phyloP scores from a whole-genome alignment of 208 protist genomes.

The Zelonia costaricensis region DNA sequence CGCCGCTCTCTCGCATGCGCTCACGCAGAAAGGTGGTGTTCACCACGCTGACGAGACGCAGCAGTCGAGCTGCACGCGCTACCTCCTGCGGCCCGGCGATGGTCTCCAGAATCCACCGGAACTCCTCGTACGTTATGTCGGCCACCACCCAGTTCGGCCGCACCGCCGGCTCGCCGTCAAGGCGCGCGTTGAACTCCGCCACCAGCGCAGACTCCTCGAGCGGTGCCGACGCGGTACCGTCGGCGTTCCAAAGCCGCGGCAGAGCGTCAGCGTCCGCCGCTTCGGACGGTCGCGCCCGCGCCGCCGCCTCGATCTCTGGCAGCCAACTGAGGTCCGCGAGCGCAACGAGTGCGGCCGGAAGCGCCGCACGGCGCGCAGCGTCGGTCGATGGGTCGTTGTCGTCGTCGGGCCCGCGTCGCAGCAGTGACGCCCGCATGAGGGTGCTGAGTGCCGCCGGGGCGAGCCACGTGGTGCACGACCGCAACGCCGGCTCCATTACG shows the following conservation, averaged over 20 bases:
- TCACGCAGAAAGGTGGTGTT: conserved; percentile 30
- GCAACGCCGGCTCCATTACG: conserved; percentile 45
- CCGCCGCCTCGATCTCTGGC: background rate
- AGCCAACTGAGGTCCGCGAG: conserved; percentile 13
- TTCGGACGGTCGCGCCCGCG: background rate
- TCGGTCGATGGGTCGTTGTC: background rate
- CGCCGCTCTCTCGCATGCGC: conserved; percentile 1
- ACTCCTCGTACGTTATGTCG: conserved; percentile 68
- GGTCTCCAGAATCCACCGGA: conserved; percentile 77
- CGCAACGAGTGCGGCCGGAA: conserved; percentile 2
- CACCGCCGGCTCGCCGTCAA: background rate
- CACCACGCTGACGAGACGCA: conserved; percentile 47
- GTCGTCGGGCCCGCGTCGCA: background rate
- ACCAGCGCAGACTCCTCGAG: conserved; percentile 16
- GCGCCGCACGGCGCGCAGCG: background rate
- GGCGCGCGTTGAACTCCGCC: background rate
- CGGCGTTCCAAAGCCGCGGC: background rate
- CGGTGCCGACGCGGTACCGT: background rate
- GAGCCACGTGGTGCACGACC: conserved; percentile 33
- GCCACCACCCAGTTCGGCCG: conserved; percentile 68
- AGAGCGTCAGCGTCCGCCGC: background rate
- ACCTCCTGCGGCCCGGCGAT: conserved; percentile 68
- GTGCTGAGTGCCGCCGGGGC: conserved; percentile 13
- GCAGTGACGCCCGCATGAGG: conserved; percentile 16
- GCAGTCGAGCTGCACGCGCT: conserved; percentile 44